Conservation (phyloP, 164 flowering plant genomes). For the Annona squamosa region DNA sequence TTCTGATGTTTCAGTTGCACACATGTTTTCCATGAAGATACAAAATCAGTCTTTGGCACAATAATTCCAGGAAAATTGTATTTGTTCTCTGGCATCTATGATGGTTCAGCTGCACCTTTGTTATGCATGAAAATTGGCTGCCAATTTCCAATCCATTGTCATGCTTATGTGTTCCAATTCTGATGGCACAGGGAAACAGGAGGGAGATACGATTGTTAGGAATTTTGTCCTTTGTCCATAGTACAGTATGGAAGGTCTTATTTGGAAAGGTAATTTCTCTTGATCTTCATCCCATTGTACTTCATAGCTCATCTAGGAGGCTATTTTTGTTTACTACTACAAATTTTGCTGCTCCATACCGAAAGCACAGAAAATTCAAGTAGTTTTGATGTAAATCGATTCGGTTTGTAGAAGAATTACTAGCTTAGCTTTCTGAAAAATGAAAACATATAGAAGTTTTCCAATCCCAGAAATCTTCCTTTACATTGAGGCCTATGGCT, state of each 20-base stretch:
- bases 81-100: background rate
- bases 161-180: slow-evolving; percentile 4
- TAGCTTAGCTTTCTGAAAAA: background rate
- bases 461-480: background rate
- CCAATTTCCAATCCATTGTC: background rate
- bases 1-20: background rate
- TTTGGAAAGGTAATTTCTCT: slow-evolving; percentile 72
- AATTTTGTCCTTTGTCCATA: slow-evolving; percentile 90
- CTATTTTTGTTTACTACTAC: background rate
- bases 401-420: background rate
- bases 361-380: background rate
- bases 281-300: background rate
- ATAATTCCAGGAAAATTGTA: too few species aligned
- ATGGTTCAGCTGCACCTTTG: background rate
- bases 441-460: background rate
- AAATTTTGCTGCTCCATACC: background rate
- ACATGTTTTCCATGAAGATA: too few species aligned
- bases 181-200: slow-evolving; percentile 70
- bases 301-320: background rate
- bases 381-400: background rate
- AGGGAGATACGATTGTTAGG: slow-evolving; percentile 92
- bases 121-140: background rate
- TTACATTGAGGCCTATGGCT: background rate
- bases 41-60: too few species aligned
- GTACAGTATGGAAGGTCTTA: slow-evolving; percentile 97